A percentile compares a stretch with the other conserved stretches of the same genome.
Evolutionary conservation across 352 stramenopile genomes (phyloP).

Genomic region (Saprolegnia diclina): DNA sequence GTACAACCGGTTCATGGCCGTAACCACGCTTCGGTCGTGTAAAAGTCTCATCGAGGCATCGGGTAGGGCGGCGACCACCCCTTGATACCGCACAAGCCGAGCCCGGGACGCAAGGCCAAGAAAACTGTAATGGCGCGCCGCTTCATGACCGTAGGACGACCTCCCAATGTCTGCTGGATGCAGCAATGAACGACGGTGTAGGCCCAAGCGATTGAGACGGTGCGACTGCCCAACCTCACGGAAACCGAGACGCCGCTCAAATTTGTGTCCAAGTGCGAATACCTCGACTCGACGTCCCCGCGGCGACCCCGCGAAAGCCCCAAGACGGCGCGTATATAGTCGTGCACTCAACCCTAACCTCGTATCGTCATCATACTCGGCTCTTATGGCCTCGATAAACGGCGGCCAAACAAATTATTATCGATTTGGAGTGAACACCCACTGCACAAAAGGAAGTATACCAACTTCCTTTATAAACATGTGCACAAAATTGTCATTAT

Average conservation of each 20-base stretch:
- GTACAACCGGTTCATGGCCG: conserved; percentile 15
- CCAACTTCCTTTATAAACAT: too few species aligned
- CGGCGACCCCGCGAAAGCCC: background rate
- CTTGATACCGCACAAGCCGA: background rate
- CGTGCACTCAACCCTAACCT: too few species aligned
- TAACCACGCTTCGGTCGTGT: background rate
- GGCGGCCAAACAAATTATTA: too few species aligned
- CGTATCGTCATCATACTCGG: too few species aligned
- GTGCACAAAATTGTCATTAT: too few species aligned
- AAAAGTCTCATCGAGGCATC: background rate
- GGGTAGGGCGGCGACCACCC: background rate
- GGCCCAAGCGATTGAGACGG: conserved; percentile 7
- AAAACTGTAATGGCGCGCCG: background rate
- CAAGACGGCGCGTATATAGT: background rate
- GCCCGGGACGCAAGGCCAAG: too few species aligned
- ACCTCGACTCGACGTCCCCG: conserved; percentile 13
- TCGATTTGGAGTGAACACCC: too few species aligned
- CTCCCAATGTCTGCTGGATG: background rate
- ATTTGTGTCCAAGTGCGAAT: conserved; percentile 5
- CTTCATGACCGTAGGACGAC: background rate
- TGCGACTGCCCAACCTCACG: conserved; percentile 4
- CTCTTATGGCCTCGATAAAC: too few species aligned
- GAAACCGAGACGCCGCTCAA: background rate
- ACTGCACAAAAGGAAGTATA: too few species aligned
- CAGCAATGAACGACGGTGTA: background rate